Evolutionary conservation across 495 filamentous ascomycete species (phyloP).

Genomic region (Aspergillus nidulans): DNA sequence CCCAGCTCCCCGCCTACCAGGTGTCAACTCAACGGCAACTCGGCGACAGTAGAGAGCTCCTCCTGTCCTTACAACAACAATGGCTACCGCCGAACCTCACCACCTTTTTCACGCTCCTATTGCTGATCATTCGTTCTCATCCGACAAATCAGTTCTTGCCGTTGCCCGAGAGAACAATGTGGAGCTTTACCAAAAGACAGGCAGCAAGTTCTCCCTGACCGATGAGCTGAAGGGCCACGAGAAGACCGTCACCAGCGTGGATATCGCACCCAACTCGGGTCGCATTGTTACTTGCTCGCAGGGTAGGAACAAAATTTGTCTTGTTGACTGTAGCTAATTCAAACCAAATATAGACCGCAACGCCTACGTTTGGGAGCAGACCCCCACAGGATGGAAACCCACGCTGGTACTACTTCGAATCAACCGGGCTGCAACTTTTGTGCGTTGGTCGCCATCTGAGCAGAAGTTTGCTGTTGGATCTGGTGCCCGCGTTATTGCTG

Average conservation of each 20-base stretch:
- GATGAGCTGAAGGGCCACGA: slow-evolving; percentile 95
- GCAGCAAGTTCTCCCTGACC: slow-evolving; percentile 73
- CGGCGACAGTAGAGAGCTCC: slow-evolving; percentile 97
- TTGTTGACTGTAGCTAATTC: neutral
- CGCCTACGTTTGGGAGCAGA: slow-evolving; percentile 95
- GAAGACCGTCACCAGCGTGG: slow-evolving; percentile 91
- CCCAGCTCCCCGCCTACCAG: neutral
- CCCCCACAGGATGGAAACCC: slow-evolving; percentile 87
- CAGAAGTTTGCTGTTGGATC: slow-evolving; percentile 97
- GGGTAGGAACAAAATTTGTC: slow-evolving; percentile 47
- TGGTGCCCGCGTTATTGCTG: slow-evolving; percentile 89
- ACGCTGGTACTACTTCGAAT: slow-evolving; percentile 95
- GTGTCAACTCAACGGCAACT: slow-evolving; percentile 1
- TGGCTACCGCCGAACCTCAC: slow-evolving; percentile 85
- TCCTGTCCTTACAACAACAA: slow-evolving; percentile 74
- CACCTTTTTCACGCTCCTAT: slow-evolving; percentile 97
- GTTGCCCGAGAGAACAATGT: slow-evolving; percentile 88
- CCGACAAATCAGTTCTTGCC: slow-evolving; percentile 82
- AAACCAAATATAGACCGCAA: slow-evolving; percentile 71
- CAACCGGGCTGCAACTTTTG: slow-evolving; percentile 93
- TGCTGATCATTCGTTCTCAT: slow-evolving; percentile 95
- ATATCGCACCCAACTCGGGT: slow-evolving; percentile 85
- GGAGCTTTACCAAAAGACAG: slow-evolving; percentile 76
- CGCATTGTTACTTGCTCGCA: slow-evolving; percentile 97
- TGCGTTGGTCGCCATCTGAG: slow-evolving; percentile 95